Conservation (phyloP, 192 early-diverging fungal genomes). For the Kickxella alabastrina region DNA sequence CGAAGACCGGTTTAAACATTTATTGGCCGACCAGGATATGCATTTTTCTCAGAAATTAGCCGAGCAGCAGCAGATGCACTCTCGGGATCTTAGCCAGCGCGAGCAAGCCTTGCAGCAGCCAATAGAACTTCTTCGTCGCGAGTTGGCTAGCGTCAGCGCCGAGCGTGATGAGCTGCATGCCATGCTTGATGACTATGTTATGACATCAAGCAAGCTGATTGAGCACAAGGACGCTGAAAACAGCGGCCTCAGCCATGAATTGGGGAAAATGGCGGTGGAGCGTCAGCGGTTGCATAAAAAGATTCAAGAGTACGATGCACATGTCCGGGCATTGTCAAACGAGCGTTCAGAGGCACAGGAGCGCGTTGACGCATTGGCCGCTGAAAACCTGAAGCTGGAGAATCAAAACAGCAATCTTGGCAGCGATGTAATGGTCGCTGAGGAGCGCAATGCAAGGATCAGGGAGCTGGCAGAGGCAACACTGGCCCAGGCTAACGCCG, state of each 20-base stretch:
- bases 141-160: conserved; percentile 1
- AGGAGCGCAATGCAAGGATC: conserved; percentile 36
- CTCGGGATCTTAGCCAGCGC: conserved; percentile 6
- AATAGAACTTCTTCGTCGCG: background rate
- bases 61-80: conserved; percentile 7
- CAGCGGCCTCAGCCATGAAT: conserved; percentile 26
- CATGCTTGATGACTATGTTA: conserved; percentile 35
- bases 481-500: conserved; percentile 32
- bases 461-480: conserved; percentile 41
- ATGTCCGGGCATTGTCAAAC: background rate
- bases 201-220: conserved; percentile 22
- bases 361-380: conserved; percentile 5
- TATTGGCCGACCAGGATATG: conserved; percentile 10
- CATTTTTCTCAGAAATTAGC: conserved; percentile 8
- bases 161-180: conserved; percentile 28
- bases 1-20: conserved; percentile 3
- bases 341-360: conserved; percentile 20
- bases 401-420: conserved; percentile 12
- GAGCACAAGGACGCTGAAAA: conserved; percentile 26
- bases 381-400: conserved; percentile 28
- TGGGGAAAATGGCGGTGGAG: conserved; percentile 27
- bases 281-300: conserved; percentile 28
- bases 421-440: conserved; percentile 34
- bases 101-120: background rate
- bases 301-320: conserved; percentile 4